A percentile compares a stretch with the other conserved stretches of the same genome.
Evolutionary conservation across 2,329 filamentous ascomycete genomes (phyloP).

Genomic region (Epichloe amarillans): DNA sequence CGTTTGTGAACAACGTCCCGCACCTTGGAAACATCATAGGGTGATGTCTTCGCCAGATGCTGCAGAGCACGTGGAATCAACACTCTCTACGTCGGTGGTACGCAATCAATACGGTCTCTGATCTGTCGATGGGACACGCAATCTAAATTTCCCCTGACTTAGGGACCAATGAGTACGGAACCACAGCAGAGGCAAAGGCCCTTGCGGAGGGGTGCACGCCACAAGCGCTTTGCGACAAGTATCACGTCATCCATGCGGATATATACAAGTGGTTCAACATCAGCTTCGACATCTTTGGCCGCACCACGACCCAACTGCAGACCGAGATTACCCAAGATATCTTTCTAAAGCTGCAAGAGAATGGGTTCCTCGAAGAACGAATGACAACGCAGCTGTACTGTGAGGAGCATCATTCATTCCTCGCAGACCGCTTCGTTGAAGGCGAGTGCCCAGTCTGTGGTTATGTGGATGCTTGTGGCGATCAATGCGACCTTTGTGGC

Average conservation of each 20-base stretch:
- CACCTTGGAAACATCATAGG: slow-evolving; percentile 6
- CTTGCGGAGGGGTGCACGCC: slow-evolving; percentile 66
- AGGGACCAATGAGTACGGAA: slow-evolving; percentile 63
- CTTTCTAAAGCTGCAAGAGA: slow-evolving; percentile 64
- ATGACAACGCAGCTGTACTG: slow-evolving; percentile 76
- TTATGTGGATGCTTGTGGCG: slow-evolving; percentile 50
- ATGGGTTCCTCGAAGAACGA: slow-evolving; percentile 68
- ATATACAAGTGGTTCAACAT: slow-evolving; percentile 88
- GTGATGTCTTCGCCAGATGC: slow-evolving; percentile 7
- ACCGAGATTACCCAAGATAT: slow-evolving; percentile 78
- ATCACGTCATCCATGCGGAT: slow-evolving; percentile 67
- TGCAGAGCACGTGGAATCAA: slow-evolving; percentile 59
- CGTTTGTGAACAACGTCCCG: slow-evolving; percentile 5
- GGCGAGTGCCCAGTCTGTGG: slow-evolving; percentile 55
- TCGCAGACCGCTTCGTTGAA: slow-evolving; percentile 66
- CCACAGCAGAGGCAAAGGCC: slow-evolving; percentile 73
- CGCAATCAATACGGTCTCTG: neutral
- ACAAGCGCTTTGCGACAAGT: slow-evolving; percentile 69
- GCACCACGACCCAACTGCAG: slow-evolving; percentile 70
- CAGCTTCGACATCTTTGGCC: slow-evolving; percentile 76
- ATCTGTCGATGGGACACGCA: no score
- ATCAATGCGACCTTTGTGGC: slow-evolving; percentile 57
- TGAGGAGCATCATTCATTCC: slow-evolving; percentile 52
- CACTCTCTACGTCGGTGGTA: slow-evolving; percentile 64
- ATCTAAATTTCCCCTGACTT: neutral